Evolutionary conservation across 2,329 filamentous ascomycete species (phyloP).

Genomic region (Salinomyces thailandicus): DNA sequence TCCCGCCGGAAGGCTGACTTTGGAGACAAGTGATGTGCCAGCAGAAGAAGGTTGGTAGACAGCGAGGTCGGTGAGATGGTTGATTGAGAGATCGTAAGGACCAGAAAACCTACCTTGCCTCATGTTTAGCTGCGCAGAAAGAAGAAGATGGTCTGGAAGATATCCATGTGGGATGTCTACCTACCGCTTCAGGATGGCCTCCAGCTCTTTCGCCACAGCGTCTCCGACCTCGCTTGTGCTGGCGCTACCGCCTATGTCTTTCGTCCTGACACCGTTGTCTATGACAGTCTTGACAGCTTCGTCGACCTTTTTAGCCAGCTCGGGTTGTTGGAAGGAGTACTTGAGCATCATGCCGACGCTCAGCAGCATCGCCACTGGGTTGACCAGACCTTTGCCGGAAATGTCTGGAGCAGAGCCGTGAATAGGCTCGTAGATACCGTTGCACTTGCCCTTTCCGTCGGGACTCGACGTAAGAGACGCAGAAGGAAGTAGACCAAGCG

Average conservation of each 20-base stretch:
- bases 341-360: constrained; percentile 93
- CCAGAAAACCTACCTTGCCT: not conserved
- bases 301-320: constrained; percentile 70
- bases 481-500: constrained; percentile 76
- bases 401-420: constrained; percentile 96
- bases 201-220: constrained; percentile 64
- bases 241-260: constrained; percentile 70
- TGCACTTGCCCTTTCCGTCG: constrained; percentile 72
- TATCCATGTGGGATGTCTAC: not conserved
- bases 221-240: constrained; percentile 74
- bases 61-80: constrained; percentile 31
- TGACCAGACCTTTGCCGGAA: constrained; percentile 70
- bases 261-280: constrained; percentile 67
- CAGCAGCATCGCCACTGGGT: constrained; percentile 83
- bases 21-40: constrained; percentile 37
- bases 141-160: not conserved
- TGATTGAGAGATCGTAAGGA: constrained; percentile 8
- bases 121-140: not conserved
- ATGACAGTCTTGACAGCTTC: constrained; percentile 69
- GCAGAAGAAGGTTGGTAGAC: constrained; percentile 28
- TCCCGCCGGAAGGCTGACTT: constrained; percentile 40
- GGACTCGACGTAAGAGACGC: constrained; percentile 80
- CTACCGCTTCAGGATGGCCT: constrained; percentile 49
- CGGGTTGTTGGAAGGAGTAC: constrained; percentile 73
- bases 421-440: constrained; percentile 96